Base-by-base conservation (phyloP, 1,284 basidiomycete genomes). In the Sanghuangporus baumii region DNA sequence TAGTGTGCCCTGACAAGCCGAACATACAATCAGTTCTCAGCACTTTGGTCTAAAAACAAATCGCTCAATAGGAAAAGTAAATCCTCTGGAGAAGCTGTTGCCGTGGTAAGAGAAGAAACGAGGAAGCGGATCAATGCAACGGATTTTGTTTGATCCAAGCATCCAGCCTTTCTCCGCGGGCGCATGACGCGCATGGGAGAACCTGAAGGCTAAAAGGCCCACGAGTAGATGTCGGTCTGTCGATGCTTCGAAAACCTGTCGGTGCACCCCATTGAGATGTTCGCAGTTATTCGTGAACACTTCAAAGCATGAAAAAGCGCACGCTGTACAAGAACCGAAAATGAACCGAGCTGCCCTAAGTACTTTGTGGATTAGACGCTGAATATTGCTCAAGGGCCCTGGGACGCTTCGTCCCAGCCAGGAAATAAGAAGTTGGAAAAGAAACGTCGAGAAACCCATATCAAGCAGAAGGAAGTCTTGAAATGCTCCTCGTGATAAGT, bases 71-170 rank as follows among this genome's bases (percentile, higher is more conserved):
- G 37, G 26, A 36, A 46, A 47, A 50, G 26, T 3, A 18, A 46
- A 6, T 40, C 34, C 9, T 36, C n/a, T 41, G 37, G 52, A 51
- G 48, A 38, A 23, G 18, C 16, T 51, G n/a, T 47, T 20, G 31
- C 47, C 36, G 47, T 3, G 23, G 37, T 52, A 26, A 59, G 48
- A 26, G 37, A 41, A n/a, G 11, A 51, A 59, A 51, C 57, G 48
- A 59, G 7, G 41, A 50, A 38, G 31, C 23, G 57, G 57, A 36
- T 38, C 41, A 51, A 59, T 59, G 48, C 57, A 59, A 16, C 34
- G 57, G 57, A n/a, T 40, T n/a, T 23, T 20, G 8, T 41, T 56
- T 56, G 11, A 56, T 23, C 55, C 41, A 6, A 16, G 36, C 26
- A n/a, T 16, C n/a, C 40, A 40, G 11, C n/a, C 23, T 56, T 56